These are phyloP conservation scores for Tuber indicum DNA, from an alignment of 495 filamentous ascomycete genomes.

Conservation along the genomic window DNA sequence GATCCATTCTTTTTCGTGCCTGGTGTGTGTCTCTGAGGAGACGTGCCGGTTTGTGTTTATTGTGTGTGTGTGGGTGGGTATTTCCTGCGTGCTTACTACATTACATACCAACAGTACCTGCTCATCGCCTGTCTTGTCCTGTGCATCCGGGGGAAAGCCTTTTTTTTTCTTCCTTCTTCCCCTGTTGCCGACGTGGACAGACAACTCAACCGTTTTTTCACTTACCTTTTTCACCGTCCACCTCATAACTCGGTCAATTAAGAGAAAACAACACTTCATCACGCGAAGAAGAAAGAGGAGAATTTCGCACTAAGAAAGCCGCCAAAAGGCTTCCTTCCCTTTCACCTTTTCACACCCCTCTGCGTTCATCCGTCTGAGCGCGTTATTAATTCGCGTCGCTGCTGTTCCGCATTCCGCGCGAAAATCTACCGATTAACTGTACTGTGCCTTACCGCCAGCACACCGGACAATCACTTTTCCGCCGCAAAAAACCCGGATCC, in stretches of 20 bases:
- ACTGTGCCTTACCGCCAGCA: slow-evolving; percentile 6
- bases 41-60: background rate
- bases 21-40: background rate
- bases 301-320: background rate
- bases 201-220: slow-evolving; percentile 6
- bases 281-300: slow-evolving; percentile 1
- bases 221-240: background rate
- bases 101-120: background rate
- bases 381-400: slow-evolving; percentile 5
- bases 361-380: background rate
- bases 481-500: slow-evolving; percentile 4
- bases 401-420: slow-evolving; percentile 1
- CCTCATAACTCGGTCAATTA: slow-evolving; percentile 1
- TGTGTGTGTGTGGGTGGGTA: background rate
- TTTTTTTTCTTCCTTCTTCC: background rate
- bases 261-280: slow-evolving; percentile 2
- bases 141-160: background rate
- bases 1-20: background rate
- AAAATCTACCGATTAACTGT: slow-evolving; percentile 3
- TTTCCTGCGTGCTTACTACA: background rate
- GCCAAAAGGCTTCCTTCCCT: background rate
- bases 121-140: slow-evolving; percentile 1
- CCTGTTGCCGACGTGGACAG: slow-evolving; percentile 3
- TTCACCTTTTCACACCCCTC: background rate
- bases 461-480: slow-evolving; percentile 2